A percentile compares a stretch with the other conserved stretches of the same genome.
phyloP scores from a whole-genome alignment of 495 filamentous ascomycete genomes.

The Geopyxis carbonaria region DNA sequence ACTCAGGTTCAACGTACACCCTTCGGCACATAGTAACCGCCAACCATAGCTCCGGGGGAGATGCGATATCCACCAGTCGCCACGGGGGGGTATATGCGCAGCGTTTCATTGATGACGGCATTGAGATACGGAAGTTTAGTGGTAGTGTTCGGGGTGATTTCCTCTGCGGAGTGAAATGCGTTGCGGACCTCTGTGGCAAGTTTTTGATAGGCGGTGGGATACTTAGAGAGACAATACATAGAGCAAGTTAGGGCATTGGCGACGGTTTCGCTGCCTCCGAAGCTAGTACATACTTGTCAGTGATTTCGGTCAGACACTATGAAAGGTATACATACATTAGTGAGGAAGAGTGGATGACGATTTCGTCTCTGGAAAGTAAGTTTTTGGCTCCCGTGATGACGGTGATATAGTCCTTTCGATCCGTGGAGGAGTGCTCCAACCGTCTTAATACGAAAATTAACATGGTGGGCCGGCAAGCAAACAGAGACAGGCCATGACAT shows the following conservation, averaged over 20 bases:
- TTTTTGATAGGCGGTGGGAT: constrained; percentile 15
- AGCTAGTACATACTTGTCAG: too few relatives aligned
- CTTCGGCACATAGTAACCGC: constrained; percentile 31
- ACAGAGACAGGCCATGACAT: too few relatives aligned
- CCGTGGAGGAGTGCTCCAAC: too few relatives aligned
- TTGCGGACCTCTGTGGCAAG: constrained; percentile 35
- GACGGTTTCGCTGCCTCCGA: constrained; percentile 39
- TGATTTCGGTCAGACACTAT: too few relatives aligned
- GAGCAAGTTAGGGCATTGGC: constrained; percentile 34
- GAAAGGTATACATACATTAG: too few relatives aligned
- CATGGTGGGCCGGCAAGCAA: too few relatives aligned
- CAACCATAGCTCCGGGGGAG: constrained; percentile 28
- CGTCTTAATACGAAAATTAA: too few relatives aligned
- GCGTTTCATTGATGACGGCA: constrained; percentile 31
- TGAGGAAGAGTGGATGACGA: too few relatives aligned
- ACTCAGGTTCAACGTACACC: constrained; percentile 17
- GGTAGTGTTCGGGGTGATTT: constrained; percentile 33
- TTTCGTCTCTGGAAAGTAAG: too few relatives aligned
- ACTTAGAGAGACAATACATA: constrained; percentile 29
- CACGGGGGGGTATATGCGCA: constrained; percentile 31
- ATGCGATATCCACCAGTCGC: constrained; percentile 28
- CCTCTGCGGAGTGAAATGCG: constrained; percentile 31
- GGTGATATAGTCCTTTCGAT: too few relatives aligned
- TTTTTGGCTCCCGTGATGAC: too few relatives aligned
- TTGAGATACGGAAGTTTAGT: constrained; percentile 24